Percentiles rank a stretch among this genome's conserved stretches.
phyloP scores from a whole-genome alignment of 352 stramenopile species.

The Achlya hypogyna region DNA sequence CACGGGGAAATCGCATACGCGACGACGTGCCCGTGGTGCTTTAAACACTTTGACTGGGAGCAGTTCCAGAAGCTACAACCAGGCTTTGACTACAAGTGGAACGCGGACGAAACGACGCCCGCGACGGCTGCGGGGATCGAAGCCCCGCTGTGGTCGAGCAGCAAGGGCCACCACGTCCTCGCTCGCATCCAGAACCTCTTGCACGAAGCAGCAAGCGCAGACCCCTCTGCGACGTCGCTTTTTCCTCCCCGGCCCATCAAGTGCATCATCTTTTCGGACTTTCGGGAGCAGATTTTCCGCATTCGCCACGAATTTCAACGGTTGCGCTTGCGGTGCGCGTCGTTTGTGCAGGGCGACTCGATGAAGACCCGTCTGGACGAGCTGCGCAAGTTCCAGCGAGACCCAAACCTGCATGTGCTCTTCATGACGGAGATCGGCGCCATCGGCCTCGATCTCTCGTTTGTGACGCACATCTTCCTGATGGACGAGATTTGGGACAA shows the following conservation, averaged over 20 bases:
- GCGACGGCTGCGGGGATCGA: constrained; percentile 4
- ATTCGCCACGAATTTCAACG: constrained; percentile 62
- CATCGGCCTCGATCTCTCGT: constrained; percentile 94
- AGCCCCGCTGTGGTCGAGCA: constrained; percentile 29
- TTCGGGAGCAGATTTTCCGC: constrained; percentile 71
- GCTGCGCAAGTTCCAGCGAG: constrained; percentile 42
- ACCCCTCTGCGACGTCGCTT: not conserved
- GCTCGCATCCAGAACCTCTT: constrained; percentile 50
- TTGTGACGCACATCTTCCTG: constrained; percentile 98
- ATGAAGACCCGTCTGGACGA: constrained; percentile 41
- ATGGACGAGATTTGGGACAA: constrained; percentile 96
- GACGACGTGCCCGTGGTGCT: constrained; percentile 41
- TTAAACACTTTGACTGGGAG: constrained; percentile 68
- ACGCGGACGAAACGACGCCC: constrained; percentile 21
- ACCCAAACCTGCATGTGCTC: constrained; percentile 83
- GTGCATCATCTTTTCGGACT: constrained; percentile 78
- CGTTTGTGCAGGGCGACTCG: constrained; percentile 51
- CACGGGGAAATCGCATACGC: constrained; percentile 4
- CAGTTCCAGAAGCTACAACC: constrained; percentile 83
- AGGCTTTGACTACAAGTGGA: constrained; percentile 61
- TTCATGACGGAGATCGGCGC: constrained; percentile 91
- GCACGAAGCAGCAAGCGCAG: constrained; percentile 2
- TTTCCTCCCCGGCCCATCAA: constrained; percentile 38
- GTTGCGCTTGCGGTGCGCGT: constrained; percentile 43
- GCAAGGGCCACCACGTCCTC: constrained; percentile 67